These are phyloP conservation scores for Cyberlindnera mycetangii DNA, from an alignment of 805 yeast genomes.

Conservation along the genomic window DNA sequence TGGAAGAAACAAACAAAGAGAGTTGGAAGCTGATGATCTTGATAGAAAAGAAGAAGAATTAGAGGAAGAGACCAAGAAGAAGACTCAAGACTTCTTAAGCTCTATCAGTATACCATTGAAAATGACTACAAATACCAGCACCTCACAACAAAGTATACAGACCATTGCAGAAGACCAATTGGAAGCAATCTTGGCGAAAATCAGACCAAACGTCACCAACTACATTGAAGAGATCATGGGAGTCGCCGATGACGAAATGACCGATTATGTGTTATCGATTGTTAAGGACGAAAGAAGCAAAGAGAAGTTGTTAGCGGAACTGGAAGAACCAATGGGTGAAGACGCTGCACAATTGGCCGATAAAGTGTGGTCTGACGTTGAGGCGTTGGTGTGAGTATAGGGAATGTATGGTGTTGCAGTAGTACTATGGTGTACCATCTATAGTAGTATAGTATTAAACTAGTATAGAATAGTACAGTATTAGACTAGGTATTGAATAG, in stretches of 20 bases:
- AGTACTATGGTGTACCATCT: no score
- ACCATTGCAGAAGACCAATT: slow-evolving; percentile 18
- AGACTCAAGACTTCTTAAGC: slow-evolving; percentile 19
- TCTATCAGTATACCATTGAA: slow-evolving; percentile 21
- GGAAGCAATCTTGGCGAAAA: slow-evolving; percentile 17
- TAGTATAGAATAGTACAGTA: no score
- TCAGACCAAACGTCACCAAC: slow-evolving; percentile 37
- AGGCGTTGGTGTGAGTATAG: no score
- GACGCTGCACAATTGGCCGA: slow-evolving; percentile 42
- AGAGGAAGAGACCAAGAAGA: slow-evolving; percentile 22
- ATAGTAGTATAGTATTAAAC: no score
- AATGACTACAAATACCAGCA: slow-evolving; percentile 16
- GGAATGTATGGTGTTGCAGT: no score
- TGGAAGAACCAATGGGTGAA: slow-evolving; percentile 49
- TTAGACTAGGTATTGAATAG: no score
- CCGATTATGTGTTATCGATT: slow-evolving; percentile 40
- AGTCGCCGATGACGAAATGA: slow-evolving; percentile 47
- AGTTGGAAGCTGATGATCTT: slow-evolving; percentile 39
- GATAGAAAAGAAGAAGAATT: slow-evolving; percentile 37
- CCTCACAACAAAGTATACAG: no score
- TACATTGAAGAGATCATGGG: slow-evolving; percentile 53
- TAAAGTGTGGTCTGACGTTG: slow-evolving; percentile 34
- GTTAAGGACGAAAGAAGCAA: slow-evolving; percentile 35
- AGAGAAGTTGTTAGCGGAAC: slow-evolving; percentile 38
- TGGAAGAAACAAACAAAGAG: slow-evolving; percentile 30